phyloP scores from a whole-genome alignment of 2,329 filamentous ascomycete genomes.

The Colletotrichum acutatum region DNA sequence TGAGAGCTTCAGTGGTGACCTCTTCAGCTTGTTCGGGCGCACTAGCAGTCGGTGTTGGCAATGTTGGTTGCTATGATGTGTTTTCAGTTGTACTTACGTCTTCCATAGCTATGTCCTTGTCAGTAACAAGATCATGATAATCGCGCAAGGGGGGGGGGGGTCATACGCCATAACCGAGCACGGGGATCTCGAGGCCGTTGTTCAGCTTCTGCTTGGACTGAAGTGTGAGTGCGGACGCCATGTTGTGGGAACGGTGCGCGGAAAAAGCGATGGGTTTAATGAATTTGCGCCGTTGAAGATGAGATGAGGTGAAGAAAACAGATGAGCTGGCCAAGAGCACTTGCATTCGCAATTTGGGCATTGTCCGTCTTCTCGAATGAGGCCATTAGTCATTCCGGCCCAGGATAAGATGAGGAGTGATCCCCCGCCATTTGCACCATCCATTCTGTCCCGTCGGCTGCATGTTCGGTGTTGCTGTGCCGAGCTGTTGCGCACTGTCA shows the following conservation, averaged over 20 bases:
- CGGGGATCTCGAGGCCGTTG: slow-evolving; percentile 64
- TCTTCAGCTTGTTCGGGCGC: slow-evolving; percentile 49
- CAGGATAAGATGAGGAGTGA: neutral
- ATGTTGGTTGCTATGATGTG: neutral
- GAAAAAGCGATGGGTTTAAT: neutral
- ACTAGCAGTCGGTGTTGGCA: slow-evolving; percentile 37
- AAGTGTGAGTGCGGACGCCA: slow-evolving; percentile 57
- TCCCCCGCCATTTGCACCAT: slow-evolving; percentile 4
- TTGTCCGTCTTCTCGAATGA: slow-evolving; percentile 2
- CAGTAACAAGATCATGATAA: slow-evolving; percentile 27
- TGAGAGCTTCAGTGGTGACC: slow-evolving; percentile 57
- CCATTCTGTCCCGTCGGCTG: slow-evolving; percentile 6
- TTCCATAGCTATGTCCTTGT: slow-evolving; percentile 58
- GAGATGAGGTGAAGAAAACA: neutral
- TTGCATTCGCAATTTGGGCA: neutral
- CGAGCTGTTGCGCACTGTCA: slow-evolving; percentile 8
- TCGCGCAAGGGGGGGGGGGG: neutral
- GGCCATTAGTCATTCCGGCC: slow-evolving; percentile 27
- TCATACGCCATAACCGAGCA: slow-evolving; percentile 65
- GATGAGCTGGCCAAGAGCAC: neutral
- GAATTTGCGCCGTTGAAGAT: neutral
- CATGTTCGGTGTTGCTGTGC: slow-evolving; percentile 28
- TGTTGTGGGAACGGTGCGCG: slow-evolving; percentile 38
- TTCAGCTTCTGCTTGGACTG: slow-evolving; percentile 63
- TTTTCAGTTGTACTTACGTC: slow-evolving; percentile 51